Percentiles rank a stretch among this genome's conserved stretches.
These are phyloP conservation scores for Singerocomus inundabilis DNA, from an alignment of 1,284 basidiomycete genomes.

Conservation along the genomic window DNA sequence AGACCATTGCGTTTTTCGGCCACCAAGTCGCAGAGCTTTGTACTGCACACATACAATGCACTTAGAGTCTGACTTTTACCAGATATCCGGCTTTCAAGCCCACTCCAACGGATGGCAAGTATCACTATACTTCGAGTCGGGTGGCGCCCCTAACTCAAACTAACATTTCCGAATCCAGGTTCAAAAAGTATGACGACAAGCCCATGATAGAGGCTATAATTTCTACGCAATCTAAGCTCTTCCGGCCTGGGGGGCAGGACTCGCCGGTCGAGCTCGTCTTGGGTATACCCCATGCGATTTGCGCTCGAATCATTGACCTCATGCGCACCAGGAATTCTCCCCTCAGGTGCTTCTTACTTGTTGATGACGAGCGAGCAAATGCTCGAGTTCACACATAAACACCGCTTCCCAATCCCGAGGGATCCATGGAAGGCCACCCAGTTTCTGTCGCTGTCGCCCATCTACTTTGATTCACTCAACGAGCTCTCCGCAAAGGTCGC, in stretches of 20 bases:
- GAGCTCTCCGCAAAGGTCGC: conserved; percentile 25
- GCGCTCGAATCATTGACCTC: background rate
- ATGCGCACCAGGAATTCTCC: conserved; percentile 26
- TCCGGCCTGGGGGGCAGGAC: conserved; percentile 25
- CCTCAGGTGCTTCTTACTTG: conserved; percentile 31
- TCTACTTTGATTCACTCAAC: conserved; percentile 19
- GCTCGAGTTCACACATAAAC: conserved; percentile 23
- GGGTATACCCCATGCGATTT: conserved; percentile 14
- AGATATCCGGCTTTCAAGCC: conserved; percentile 27
- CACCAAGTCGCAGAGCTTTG: background rate
- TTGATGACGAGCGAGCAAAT: conserved; percentile 29
- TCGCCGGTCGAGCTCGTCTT: conserved; percentile 31
- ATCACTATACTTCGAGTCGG: background rate
- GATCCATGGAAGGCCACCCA: conserved; percentile 18
- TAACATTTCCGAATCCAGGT: too few species aligned
- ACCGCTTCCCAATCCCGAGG: conserved; percentile 14
- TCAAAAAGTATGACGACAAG: conserved; percentile 30
- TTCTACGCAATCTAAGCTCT: conserved; percentile 2
- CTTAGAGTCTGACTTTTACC: conserved; percentile 26
- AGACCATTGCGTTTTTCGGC: background rate
- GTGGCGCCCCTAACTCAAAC: background rate
- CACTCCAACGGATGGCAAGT: conserved; percentile 32
- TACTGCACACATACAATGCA: conserved; percentile 3
- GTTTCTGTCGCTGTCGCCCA: conserved; percentile 31
- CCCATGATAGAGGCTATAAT: conserved; percentile 12